Base-by-base conservation (phyloP, 192 early-diverging fungal species). In the Kappamyces sp. region DNA sequence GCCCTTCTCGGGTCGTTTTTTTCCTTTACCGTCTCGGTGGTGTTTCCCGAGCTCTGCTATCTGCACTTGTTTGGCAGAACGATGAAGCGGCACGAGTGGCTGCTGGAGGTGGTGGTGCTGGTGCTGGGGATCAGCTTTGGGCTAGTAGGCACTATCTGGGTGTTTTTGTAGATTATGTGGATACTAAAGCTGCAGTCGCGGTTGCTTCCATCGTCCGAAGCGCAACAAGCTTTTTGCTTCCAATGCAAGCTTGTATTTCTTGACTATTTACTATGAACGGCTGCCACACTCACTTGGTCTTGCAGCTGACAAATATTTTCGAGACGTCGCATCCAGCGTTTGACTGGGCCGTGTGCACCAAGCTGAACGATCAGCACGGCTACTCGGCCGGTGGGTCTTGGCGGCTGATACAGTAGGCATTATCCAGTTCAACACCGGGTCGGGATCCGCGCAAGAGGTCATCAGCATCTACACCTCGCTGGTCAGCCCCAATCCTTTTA, bases 1-100 rank as follows among this genome's bases (percentile, higher is more conserved):
- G 79, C 76, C 41, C 61, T 82, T 40, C 68, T 86, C n/a, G 80
- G 79, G 12, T 67, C 66, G 7, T 65, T 70, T 37, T 83, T 77
- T 58, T 74, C 78, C 42, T 74, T 72, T 40, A 65, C 64, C 8
- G 63, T 85, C 49, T 74, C 70, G 5, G 73, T 80, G 1, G 66
- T 79, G 10, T 75, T 85, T 48, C 82, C 82, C 7, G 50, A 38
- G 9, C 8, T 66, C 10, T 84, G 75, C 53, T 74, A 80, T 49
- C 48, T 79, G 62, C 59, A 55, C 31, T 54, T 80, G 54, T 71
- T 53, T 49, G 72, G 74, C 2, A 31, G 35, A n/a, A 10, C 10
- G 36, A 47, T 67, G 48, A 44, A 43, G 40, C 40, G 10, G 42
- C 37, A 50, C 47, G 53, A 63, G 50, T 40, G 47, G 48, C 50